Percentiles rank a stretch among this genome's conserved stretches.
Evolutionary conservation across 2,329 filamentous ascomycete genomes (phyloP).

Genomic region (Diaporthe ilicicola): DNA sequence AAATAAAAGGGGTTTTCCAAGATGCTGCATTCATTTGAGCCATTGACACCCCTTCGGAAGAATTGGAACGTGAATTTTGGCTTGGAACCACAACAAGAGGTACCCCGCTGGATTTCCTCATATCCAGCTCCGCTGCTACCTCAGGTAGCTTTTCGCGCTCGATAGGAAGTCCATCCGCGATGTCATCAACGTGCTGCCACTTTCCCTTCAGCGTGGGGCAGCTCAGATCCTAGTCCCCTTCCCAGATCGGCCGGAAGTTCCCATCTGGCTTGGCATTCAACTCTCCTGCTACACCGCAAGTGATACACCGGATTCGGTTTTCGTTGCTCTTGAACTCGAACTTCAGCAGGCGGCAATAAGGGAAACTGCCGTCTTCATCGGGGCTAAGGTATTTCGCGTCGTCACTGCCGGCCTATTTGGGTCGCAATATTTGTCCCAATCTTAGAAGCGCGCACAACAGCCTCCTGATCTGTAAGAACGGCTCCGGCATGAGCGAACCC

Average conservation of each 20-base stretch:
- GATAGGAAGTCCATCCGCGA: not conserved
- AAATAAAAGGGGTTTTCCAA: too few species aligned
- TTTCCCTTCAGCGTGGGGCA: not conserved
- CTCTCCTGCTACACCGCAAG: not conserved
- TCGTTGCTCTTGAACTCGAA: not conserved
- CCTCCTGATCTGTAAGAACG: not conserved
- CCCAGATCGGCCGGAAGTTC: not conserved
- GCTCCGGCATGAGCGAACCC: conserved; percentile 4
- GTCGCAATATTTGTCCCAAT: not conserved
- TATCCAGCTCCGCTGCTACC: not conserved
- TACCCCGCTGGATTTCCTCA: not conserved
- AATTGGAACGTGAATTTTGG: not conserved
- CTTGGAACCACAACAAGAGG: not conserved
- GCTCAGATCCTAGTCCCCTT: not conserved
- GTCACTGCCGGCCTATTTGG: not conserved
- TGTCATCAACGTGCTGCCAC: conserved; percentile 8
- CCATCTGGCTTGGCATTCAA: not conserved
- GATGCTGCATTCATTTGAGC: too few species aligned
- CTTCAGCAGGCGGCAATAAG: not conserved
- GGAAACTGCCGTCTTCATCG: not conserved
- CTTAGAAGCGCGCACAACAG: not conserved
- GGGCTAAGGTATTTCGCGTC: not conserved
- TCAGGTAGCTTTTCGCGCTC: not conserved
- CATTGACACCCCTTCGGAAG: too few species aligned
- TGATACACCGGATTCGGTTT: not conserved